Percentiles rank a stretch among this genome's conserved stretches.
Evolutionary conservation across 495 filamentous ascomycete genomes (phyloP).

Genomic region (Schizothecium vesticola): DNA sequence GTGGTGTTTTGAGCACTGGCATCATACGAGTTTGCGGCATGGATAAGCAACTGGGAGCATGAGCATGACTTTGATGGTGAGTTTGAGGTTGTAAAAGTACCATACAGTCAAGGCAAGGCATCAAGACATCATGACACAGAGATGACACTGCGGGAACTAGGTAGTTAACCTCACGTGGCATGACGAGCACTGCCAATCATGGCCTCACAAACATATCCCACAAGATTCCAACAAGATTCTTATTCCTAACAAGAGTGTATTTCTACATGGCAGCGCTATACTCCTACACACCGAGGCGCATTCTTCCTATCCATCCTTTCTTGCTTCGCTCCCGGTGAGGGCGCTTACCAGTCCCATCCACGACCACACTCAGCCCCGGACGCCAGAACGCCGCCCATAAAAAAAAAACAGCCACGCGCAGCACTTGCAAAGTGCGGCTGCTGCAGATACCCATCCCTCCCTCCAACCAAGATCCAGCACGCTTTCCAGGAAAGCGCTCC

Average conservation of each 20-base stretch:
- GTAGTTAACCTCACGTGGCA: not conserved
- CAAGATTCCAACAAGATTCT: not conserved
- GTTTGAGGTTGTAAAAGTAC: not conserved
- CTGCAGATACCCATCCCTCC: constrained; percentile 15
- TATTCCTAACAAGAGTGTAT: constrained; percentile 1
- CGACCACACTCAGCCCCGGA: not conserved
- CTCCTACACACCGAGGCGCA: constrained; percentile 22
- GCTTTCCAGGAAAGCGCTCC: constrained; percentile 16
- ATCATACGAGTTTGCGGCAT: not conserved
- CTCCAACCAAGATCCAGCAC: not conserved
- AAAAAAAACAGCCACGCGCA: constrained; percentile 8
- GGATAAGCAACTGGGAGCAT: too few relatives aligned
- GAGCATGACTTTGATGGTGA: not conserved
- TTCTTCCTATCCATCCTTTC: constrained; percentile 6
- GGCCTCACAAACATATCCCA: not conserved
- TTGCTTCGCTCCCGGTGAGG: constrained; percentile 9
- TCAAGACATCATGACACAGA: not conserved
- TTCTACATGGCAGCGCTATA: constrained; percentile 14
- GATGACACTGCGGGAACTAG: not conserved
- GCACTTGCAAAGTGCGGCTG: constrained; percentile 11
- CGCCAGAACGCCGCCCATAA: constrained; percentile 15
- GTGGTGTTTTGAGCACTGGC: not conserved
- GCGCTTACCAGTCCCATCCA: constrained; percentile 5
- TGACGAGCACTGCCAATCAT: not conserved
- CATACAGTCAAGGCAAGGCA: too few relatives aligned